Conservation (phyloP, 495 filamentous ascomycete genomes). For the Thozetella sp. region DNA sequence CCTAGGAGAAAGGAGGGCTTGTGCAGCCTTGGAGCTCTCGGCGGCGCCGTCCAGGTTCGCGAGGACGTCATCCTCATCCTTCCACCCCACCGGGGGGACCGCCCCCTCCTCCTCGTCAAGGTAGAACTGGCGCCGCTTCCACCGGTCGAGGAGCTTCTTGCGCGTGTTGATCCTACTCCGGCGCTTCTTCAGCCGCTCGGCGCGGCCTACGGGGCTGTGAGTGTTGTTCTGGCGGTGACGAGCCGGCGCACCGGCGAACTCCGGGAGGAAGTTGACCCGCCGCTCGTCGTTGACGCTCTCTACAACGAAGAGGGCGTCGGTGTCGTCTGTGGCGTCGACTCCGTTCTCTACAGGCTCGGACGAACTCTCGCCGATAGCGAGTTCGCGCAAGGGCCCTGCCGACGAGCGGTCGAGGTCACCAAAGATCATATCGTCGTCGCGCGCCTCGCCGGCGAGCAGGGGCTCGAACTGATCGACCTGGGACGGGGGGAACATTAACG, state of each 20-base stretch:
- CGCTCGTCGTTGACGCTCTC: constrained; percentile 1
- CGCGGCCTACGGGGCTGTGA: background rate
- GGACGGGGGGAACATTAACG: constrained; percentile 40
- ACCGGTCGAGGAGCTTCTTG: constrained; percentile 67
- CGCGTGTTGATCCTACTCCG: constrained; percentile 30
- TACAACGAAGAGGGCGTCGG: background rate
- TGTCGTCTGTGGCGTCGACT: background rate
- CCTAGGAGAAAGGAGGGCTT: constrained; percentile 57
- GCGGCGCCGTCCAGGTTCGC: constrained; percentile 33
- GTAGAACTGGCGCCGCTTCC: constrained; percentile 75
- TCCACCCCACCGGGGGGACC: constrained; percentile 62
- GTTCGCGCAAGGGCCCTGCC: background rate
- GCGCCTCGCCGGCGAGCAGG: constrained; percentile 32
- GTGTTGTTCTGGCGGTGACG: constrained; percentile 1
- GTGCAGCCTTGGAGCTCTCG: constrained; percentile 39
- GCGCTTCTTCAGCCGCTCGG: constrained; percentile 18
- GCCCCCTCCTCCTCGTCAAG: constrained; percentile 79
- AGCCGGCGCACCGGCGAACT: background rate
- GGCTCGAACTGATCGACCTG: constrained; percentile 34
- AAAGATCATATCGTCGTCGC: constrained; percentile 26
- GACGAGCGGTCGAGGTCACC: background rate
- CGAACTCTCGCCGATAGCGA: constrained; percentile 9
- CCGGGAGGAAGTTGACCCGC: background rate
- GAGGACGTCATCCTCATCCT: constrained; percentile 62
- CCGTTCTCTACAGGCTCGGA: constrained; percentile 21